Conservation (phyloP, 2,329 filamentous ascomycete species). For the Myriosclerotinia curreyana region DNA sequence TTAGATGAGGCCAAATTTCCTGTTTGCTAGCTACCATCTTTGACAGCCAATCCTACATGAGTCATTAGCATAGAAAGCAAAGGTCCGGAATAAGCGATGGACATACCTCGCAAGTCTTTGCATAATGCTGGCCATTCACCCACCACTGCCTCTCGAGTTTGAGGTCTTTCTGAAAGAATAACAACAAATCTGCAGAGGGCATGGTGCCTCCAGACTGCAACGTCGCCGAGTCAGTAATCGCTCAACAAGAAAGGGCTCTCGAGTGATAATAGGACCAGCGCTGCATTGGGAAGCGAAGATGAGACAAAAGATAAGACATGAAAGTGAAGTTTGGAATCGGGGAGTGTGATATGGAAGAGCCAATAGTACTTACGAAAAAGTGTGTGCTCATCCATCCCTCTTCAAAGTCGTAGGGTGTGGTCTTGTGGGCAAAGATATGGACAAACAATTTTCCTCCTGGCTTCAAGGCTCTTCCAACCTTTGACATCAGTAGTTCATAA, state of each 20-base stretch:
- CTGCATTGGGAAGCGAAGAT: not conserved
- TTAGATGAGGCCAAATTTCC: constrained; percentile 60
- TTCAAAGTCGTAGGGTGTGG: constrained; percentile 67
- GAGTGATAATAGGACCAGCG: not conserved
- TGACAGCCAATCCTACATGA: constrained; percentile 55
- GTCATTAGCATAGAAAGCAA: constrained; percentile 13
- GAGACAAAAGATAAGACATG: not conserved
- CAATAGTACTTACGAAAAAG: constrained; percentile 51
- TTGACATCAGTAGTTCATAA: constrained; percentile 64
- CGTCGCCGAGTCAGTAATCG: not conserved
- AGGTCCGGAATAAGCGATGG: not conserved
- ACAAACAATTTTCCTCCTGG: constrained; percentile 65
- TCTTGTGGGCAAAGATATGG: constrained; percentile 64
- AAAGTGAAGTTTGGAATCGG: not conserved
- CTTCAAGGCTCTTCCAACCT: constrained; percentile 57
- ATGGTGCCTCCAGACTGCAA: constrained; percentile 62
- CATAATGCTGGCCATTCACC: constrained; percentile 67
- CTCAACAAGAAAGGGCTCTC: not conserved
- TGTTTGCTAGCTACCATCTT: constrained; percentile 58
- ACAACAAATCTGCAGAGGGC: constrained; percentile 63
- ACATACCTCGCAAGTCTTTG: constrained; percentile 63
- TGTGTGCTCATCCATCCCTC: constrained; percentile 71
- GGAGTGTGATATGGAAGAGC: not conserved
- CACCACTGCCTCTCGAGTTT: constrained; percentile 64
- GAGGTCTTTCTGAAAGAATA: constrained; percentile 64